phyloP scores from a whole-genome alignment of 371 early-diverging fungal genomes.

The Massospora cicadina region DNA sequence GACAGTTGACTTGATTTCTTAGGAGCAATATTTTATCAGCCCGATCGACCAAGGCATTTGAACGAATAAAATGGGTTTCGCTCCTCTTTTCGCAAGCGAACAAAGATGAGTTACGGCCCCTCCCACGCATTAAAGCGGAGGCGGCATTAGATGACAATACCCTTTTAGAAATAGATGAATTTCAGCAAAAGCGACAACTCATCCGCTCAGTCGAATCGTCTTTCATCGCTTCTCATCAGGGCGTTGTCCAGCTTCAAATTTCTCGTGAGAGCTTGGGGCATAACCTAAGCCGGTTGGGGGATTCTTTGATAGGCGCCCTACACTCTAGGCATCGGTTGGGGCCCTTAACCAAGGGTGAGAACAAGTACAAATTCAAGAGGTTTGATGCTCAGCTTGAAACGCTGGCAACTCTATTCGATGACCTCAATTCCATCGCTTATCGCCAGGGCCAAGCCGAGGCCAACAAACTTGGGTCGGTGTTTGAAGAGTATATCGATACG shows the following conservation, averaged over 20 bases:
- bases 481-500: background rate
- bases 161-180: background rate
- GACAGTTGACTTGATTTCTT: background rate
- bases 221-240: background rate
- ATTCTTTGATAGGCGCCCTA: background rate
- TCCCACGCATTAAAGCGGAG: background rate
- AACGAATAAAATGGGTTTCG: background rate
- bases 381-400: background rate
- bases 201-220: background rate
- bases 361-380: background rate
- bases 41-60: background rate
- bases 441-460: conserved; percentile 5
- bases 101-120: background rate
- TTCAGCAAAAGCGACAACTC: background rate
- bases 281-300: conserved; percentile 4
- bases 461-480: background rate
- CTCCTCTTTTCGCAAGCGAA: background rate
- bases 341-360: conserved; percentile 3
- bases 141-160: background rate
- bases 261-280: background rate
- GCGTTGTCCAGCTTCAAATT: background rate
- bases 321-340: conserved; percentile 8
- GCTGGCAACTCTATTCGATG: conserved; percentile 6
- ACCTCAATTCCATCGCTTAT: background rate
- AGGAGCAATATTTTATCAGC: background rate